A percentile compares a stretch with the other conserved stretches of the same genome.
Conservation (phyloP, 1,284 basidiomycete species). For the Fereydounia khargensis region DNA sequence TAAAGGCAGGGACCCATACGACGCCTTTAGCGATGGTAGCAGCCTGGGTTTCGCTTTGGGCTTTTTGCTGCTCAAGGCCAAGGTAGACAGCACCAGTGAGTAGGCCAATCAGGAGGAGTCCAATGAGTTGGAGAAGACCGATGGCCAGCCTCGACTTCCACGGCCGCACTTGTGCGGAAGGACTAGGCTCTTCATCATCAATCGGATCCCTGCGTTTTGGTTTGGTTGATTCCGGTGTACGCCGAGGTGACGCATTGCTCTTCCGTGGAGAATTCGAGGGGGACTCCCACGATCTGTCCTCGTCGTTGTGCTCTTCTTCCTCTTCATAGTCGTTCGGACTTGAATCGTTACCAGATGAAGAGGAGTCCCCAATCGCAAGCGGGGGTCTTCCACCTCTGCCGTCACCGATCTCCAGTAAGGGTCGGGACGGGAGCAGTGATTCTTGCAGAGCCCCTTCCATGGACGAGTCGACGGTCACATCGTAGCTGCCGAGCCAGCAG, state of each 20-base stretch:
- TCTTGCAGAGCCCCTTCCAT: conserved; percentile 20
- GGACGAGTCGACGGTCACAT: conserved; percentile 22
- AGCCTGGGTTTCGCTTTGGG: conserved; percentile 17
- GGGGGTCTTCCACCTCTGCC: conserved; percentile 10
- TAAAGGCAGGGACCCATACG: conserved; percentile 36
- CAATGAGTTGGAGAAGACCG: conserved; percentile 28
- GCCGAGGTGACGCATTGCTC: background rate
- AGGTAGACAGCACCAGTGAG: conserved; percentile 32
- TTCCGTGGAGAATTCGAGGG: background rate
- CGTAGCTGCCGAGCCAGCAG: conserved; percentile 46
- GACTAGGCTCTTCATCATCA: background rate
- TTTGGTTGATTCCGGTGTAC: background rate
- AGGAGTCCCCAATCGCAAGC: conserved; percentile 20
- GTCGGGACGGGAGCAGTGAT: conserved; percentile 14
- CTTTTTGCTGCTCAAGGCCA: conserved; percentile 35
- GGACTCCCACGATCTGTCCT: too few species aligned
- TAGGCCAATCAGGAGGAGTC: conserved; percentile 27
- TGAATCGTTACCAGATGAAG: too few species aligned
- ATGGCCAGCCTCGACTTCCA: conserved; percentile 23
- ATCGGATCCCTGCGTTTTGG: background rate
- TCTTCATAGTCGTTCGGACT: conserved; percentile 11
- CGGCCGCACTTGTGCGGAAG: background rate
- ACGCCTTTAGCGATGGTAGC: conserved; percentile 40
- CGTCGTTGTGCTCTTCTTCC: conserved; percentile 5
- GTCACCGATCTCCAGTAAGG: conserved; percentile 25